phyloP scores from a whole-genome alignment of 2,329 filamentous ascomycete genomes.

The Xylaria sp. region DNA sequence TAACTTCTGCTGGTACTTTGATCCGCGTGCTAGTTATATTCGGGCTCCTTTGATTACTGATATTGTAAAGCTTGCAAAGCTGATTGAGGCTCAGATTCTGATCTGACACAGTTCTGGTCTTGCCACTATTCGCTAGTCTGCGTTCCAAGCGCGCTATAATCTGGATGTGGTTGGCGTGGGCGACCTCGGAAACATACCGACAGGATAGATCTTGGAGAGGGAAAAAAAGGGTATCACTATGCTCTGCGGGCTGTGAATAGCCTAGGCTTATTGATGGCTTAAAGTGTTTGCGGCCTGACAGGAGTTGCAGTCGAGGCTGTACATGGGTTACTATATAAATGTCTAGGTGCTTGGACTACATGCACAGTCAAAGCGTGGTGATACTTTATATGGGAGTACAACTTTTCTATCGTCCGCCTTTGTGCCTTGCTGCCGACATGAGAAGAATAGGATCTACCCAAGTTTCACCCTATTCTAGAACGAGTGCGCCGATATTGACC shows the following conservation, averaged over 20 bases:
- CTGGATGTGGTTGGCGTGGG: background rate
- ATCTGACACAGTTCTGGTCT: conserved; percentile 7
- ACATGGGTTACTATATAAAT: background rate
- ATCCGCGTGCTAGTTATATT: background rate
- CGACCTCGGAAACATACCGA: conserved; percentile 23
- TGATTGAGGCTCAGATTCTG: background rate
- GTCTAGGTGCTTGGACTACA: background rate
- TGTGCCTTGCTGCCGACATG: background rate
- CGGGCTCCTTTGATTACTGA: background rate
- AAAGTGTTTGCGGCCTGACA: background rate
- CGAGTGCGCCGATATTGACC: conserved; percentile 16
- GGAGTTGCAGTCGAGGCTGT: background rate
- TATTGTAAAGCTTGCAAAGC: background rate
- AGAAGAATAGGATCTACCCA: conserved; percentile 4
- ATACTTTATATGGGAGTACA: background rate
- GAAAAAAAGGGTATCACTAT: background rate
- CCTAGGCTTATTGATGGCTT: background rate
- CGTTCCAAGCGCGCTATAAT: conserved; percentile 9
- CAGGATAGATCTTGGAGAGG: background rate
- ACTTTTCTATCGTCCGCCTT: background rate
- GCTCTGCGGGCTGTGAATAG: background rate
- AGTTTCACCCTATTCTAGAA: conserved; percentile 21
- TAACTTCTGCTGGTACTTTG: background rate
- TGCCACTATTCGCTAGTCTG: conserved; percentile 10
- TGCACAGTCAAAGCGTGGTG: background rate